Percentiles rank a stretch among this genome's conserved stretches.
Evolutionary conservation across 305 asterid genomes (phyloP).

Genomic region (Vinca major): DNA sequence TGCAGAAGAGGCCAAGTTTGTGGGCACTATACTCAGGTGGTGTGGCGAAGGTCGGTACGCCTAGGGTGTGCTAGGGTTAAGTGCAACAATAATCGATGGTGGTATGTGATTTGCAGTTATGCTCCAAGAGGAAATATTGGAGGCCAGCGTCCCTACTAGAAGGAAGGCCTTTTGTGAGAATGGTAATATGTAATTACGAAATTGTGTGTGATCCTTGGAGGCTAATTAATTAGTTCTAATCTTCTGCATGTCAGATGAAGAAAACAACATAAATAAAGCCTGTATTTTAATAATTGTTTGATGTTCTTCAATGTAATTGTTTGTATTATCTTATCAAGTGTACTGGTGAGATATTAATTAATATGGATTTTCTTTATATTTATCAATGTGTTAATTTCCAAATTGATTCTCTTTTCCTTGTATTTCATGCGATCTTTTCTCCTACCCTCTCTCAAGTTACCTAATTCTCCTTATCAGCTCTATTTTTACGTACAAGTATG

Average conservation of each 20-base stretch:
- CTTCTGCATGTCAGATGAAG: neutral
- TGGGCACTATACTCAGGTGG: conserved; percentile 19
- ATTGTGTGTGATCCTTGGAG: no score
- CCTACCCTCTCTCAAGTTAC: no score
- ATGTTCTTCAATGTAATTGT: neutral
- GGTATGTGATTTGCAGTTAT: conserved; percentile 4
- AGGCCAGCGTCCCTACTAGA: neutral
- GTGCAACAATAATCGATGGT: conserved; percentile 13
- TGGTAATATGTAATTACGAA: no score
- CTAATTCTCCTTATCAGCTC: no score
- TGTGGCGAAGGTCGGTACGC: conserved; percentile 3
- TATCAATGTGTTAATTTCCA: neutral
- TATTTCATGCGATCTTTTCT: no score
- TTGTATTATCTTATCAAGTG: neutral
- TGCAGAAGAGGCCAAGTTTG: conserved; percentile 3
- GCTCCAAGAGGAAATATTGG: neutral
- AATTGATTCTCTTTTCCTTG: neutral
- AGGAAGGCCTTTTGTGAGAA: no score
- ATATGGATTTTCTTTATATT: neutral
- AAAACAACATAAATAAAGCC: no score
- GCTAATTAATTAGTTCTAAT: no score
- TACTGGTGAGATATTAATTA: neutral
- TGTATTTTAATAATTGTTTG: no score
- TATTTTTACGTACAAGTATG: no score
- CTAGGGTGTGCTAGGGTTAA: conserved; percentile 19